Evolutionary conservation across 768 basidiomycete genomes (phyloP), one percentile per base, ranked within the genome.

Genomic region (Boletus rubescentipes): DNA sequence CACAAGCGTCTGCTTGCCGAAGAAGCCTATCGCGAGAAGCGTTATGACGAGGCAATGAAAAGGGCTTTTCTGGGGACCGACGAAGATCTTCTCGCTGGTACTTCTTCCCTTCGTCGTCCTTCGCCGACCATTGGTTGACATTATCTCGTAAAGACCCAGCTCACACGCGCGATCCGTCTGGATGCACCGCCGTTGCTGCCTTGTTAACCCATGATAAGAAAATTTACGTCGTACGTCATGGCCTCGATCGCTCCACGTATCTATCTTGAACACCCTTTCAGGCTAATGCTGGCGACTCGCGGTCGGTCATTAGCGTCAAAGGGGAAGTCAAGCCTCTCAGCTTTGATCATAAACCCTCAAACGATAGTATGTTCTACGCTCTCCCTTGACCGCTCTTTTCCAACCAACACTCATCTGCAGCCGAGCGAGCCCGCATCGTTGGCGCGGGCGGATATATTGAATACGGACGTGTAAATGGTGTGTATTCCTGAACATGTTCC

Each of bases 281-380:
- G 96, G 97, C 97, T 21, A 99, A 99, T 70, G 92, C 97, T 21
- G 97, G 97, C 38, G 97, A 99, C 73, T 98, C 97, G 12, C 78
- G 97, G 63, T 87, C 90, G 18, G 92, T 99, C 23, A 76, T 99
- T 58, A 83, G 87, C 34, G 73, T 90, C 58, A 88, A 87, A 61
- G 97, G 97, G 2, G 81, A 86, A 63, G 95, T 85, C 15, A 91
- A 95, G 65, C 81, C 91, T 16, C 76, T 99, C 58, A 96, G 93
- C 64, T 88, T 83, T 64, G 97, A 99, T 70, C 97, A 99, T 72
- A 99, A 99, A 69, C 97, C 97, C 5, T 85, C 86, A 29, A 93
- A 89, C 66, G 84, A 87, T 61, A 77, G 91, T 92, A 53, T 61
- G 87, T 72, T 43, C 36, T 35, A 38, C 34, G 42, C n/a, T 53